Evolutionary conservation across 345 rosid genomes (phyloP), one percentile per base, ranked within the genome.

Genomic region (Sisymbrium irio): DNA sequence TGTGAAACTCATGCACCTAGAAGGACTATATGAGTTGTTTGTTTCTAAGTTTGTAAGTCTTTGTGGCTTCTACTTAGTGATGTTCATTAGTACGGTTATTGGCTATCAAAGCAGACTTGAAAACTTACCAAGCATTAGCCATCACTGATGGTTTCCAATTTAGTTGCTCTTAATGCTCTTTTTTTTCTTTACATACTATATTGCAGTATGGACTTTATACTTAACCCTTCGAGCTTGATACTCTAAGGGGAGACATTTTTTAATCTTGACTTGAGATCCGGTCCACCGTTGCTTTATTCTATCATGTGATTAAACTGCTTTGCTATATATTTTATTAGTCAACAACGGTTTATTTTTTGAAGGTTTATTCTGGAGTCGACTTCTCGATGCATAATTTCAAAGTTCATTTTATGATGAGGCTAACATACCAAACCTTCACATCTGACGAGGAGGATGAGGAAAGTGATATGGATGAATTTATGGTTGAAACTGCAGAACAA

Each of bases 21-120:
- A 92, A 86, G 98, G 99, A 66, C 69, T 95, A 51, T 89, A 85
- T 40, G 98, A 95, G 80, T 72, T 95, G 84, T 95, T 92, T 85
- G 81, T 92, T 81, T 95, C 98, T 15, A 95, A 92, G 79, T 92
- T 95, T 90, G 98, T 90, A 81, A 95, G 99, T 83, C 63, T 40
- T 45, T 42, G 9, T 25, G 53, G 46, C 67, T 33, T 61, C 8
- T 36, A 30, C 33, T 71, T 49, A 28, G 76, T 20, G 35, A 44
- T 56, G 47, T 40, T 44, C 51, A 47, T 40, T 39, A 47, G 45
- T 63, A 70, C 25, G 39, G 35, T 60, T 12, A 71, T 71, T 70
- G 19, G 55, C 47, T 20, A 63, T 27, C 54, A 64, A 25, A 28
- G 32, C 6, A 20, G 64, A 57, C 66, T 1, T 64, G 61, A 63